These are phyloP conservation scores for Fagopyrum tataricum DNA, from an alignment of 148 eudicot species.

Conservation along the genomic window DNA sequence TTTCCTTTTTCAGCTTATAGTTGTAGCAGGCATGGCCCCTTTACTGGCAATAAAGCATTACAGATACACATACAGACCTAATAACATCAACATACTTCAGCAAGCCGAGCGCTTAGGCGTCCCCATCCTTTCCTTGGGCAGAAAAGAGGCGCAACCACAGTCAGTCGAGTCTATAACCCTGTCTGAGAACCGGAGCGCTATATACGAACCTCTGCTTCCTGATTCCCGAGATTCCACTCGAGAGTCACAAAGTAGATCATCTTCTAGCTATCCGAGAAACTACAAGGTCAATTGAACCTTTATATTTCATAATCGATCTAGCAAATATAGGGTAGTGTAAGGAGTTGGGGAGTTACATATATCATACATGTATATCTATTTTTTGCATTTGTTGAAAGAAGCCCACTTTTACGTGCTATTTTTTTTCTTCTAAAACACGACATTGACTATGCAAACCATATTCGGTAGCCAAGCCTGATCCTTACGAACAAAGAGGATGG, in stretches of 20 bases:
- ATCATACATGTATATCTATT: too few species aligned
- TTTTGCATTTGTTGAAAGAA: neutral
- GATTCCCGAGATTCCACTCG: conserved; percentile 62
- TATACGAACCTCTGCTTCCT: conserved; percentile 65
- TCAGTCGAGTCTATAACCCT: conserved; percentile 51
- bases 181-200: conserved; percentile 50
- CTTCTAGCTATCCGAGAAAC: neutral
- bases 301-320: neutral
- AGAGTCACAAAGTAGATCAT: conserved; percentile 25
- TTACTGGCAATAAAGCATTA: conserved; percentile 79
- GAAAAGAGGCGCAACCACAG: conserved; percentile 17
- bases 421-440: too few species aligned
- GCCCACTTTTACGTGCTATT: too few species aligned
- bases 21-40: conserved; percentile 87
- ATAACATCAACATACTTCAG: conserved; percentile 86
- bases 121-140: neutral
- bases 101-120: conserved; percentile 66
- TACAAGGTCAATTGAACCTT: neutral
- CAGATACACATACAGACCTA: conserved; percentile 72
- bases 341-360: too few species aligned
- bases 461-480: too few species aligned
- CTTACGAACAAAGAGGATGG: too few species aligned
- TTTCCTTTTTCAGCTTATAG: conserved; percentile 53
- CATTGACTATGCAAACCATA: too few species aligned
- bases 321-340: too few species aligned